Base-by-base conservation (phyloP, 1,139 yeast genomes). In the Spathaspora sp. region DNA sequence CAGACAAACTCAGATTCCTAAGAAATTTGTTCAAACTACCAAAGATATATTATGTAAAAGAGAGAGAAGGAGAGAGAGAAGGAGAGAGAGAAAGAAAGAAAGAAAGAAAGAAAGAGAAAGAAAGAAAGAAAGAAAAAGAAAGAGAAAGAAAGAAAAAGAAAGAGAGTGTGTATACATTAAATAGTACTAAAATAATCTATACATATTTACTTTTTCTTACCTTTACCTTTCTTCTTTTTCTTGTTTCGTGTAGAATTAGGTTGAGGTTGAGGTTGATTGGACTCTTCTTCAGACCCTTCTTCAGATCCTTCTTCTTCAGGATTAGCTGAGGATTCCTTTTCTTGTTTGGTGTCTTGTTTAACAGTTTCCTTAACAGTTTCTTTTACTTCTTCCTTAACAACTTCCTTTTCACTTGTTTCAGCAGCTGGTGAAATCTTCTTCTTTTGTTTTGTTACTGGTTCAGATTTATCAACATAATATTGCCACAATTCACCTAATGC, bases 401-500 rank as follows among this genome's bases (percentile, higher is more conserved):
- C 20, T 23, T 42, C 39, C 38, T 42, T 42, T 24, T 27, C 40
- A 38, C 2, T 38, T 18, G 23, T 11, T 38, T 15, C 24, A 16
- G 7, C 24, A 16, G 7, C 26, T n/a, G 26, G 4, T 6, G 15
- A 26, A 24, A 17, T 20, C 29, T 38, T 24, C 18, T 17, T 11
- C 39, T 29, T 15, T 20, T 24, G 26, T 24, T 41, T 26, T 24
- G 18, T 5, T 2, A 10, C n/a, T 10, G 5, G 36, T 31, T n/a
- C 51, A 45, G 47, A 57, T 31, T 37, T 27, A 8, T 59, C 61
- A n/a, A 60, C 72, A 41, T 59, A 59, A 46, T 61, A 61, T 38
- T 69, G 68, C 89, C 89, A 84, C 55, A 79, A 68, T 36, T 70
- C 67, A 36, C 75, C 58, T 51, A 81, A 70, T 18, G 68, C 69